Base-by-base conservation (phyloP, 2,329 filamentous ascomycete species). In the Allantophomopsis lycopodina region DNA sequence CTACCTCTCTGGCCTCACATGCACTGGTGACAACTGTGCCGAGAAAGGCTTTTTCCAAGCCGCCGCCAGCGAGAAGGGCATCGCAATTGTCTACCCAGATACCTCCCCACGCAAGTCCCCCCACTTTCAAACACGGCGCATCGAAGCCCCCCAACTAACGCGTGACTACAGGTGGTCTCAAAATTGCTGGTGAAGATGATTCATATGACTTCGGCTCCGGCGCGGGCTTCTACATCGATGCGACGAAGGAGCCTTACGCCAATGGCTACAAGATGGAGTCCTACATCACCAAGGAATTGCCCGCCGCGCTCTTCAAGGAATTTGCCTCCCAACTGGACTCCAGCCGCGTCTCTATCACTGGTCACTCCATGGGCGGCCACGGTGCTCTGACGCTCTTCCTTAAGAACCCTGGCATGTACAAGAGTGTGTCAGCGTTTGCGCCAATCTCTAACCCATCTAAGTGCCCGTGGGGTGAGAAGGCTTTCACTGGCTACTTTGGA, bases 361-460 rank as follows among this genome's bases (percentile, higher is more conserved):
- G 91, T 5, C 91, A 98, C 65, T 88, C 80, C 52, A 98, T 98
- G 91, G 91, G 91, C 49, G 91, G 91, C 0, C 91, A 98, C 61
- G 91, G 91, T 46, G 91, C 91, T 35, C 67, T 98, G 50, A 94
- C 88, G 35, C 64, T 96, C 51, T 96, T 83, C 67, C 71, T 98
- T 39, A 89, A 85, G 66, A 82, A 96, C 63, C 88, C 91, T 0
- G 86, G 83, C 46, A 77, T 74, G 65, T 98, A 94, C 69, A 83
- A 80, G 65, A 85, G 78, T 48, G 86, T 91, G 42, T 88, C 81
- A 45, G 89, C 89, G 2, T 94, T 93, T 56, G 84, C 91, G 37
- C 89, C 89, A 15, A 93, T 96, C 53, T 62, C 78, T 38, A 96
- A 96, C 65, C 91, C 89, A 1, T 69, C 70, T 45, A 76, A 79